Conservation (phyloP, 2,329 filamentous ascomycete genomes). For the Sporothrix schenckii region DNA sequence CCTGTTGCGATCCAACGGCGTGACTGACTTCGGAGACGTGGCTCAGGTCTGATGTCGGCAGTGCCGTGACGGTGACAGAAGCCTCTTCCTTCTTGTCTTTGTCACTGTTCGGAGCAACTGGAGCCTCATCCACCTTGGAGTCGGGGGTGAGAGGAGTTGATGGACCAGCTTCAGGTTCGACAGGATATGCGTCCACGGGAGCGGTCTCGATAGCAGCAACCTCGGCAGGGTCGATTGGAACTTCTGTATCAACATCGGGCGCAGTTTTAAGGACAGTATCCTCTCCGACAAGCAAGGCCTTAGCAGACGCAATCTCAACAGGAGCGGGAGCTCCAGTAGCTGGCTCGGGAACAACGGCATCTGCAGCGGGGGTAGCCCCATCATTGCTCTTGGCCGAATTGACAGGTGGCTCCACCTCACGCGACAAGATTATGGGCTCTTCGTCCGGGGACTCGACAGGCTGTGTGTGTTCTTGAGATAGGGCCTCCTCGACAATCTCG, state of each 20-base stretch:
- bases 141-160: constrained; percentile 16
- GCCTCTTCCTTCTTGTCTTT: constrained; percentile 7
- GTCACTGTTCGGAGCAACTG: background rate
- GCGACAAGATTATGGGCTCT: background rate
- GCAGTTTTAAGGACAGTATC: background rate
- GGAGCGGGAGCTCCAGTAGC: background rate
- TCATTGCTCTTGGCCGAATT: background rate
- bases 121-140: background rate
- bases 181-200: background rate
- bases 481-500: background rate
- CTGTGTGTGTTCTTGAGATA: background rate
- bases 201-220: background rate
- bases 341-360: background rate
- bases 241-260: constrained; percentile 8
- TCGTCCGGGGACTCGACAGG: background rate
- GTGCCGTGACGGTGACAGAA: background rate
- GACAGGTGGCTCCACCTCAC: background rate
- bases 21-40: background rate
- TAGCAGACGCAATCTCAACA: background rate
- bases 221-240: background rate
- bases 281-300: no score
- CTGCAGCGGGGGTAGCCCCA: background rate
- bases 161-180: background rate
- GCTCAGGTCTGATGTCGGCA: background rate
- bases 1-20: background rate